Evolutionary conservation across 2,329 filamentous ascomycete genomes (phyloP), one percentile per base, ranked within the genome.

Genomic region (Claviceps africana): DNA sequence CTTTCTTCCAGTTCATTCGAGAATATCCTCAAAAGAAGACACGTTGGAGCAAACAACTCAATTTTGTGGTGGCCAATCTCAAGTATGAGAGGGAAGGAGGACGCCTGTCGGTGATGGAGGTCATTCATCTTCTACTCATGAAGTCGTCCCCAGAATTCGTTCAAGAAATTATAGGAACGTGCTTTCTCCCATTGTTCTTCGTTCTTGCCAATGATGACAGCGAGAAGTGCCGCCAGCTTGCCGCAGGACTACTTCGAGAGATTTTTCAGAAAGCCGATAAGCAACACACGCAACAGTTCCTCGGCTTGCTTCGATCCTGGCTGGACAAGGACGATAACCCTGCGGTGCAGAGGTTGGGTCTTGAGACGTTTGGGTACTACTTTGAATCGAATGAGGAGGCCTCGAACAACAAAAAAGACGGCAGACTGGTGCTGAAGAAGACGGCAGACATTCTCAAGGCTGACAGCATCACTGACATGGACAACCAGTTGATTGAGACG

Each of bases 11-110:
- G 59, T 98, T 98, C 70, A 72, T 98, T 52, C 81, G 90, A 58
- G 89, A 96, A 51, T 98, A 96, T 62, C 91, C 93, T 0, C 93
- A 97, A 65, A 88, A 86, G 61, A 90, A 89, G 67, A 86, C 82
- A 56, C 79, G 93, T 15, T 94, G 93, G 83, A 78, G 80, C 40
- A 95, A 95, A 65, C 91, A 97, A 64, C 77, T 96, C 49, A 81
- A 78, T 52, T 98, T 97, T 64, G 75, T 98, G 48, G 79, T 94
- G 48, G 86, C 87, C 60, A 98, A 98, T 62, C 73, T 98, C 57
- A 84, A 91, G 54, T 98, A 96, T 65, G 82, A 91, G 44, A 82
- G 94, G 60, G 83, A 89, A 59, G 86, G 93, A 55, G 93, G 93
- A 30, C 80, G 94, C 39, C 76, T 95, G 55, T 96, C 90, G 1